Percentiles rank a stretch among this genome's conserved stretches.
Conservation (phyloP, 305 asterid species). For the Fraxinus sp. region DNA sequence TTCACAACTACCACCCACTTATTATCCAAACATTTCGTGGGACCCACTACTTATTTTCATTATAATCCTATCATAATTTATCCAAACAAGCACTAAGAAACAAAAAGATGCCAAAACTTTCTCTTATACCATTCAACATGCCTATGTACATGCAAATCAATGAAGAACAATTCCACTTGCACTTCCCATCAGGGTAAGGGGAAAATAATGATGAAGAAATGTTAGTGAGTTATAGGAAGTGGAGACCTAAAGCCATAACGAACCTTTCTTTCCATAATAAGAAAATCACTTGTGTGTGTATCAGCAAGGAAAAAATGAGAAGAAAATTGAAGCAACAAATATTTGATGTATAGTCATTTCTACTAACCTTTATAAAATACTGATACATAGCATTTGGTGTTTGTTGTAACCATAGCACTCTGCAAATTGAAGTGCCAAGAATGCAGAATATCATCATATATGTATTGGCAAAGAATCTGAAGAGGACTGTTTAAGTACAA, state of each 20-base stretch:
- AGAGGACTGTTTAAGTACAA: slow-evolving; percentile 7
- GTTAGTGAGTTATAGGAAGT: neutral
- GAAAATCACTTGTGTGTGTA: neutral
- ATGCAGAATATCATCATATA: slow-evolving; percentile 15
- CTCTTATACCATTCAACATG: neutral
- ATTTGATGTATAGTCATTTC: neutral
- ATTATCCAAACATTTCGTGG: neutral
- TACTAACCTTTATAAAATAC: slow-evolving; percentile 83
- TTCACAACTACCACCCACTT: neutral
- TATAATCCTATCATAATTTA: neutral
- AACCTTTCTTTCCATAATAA: neutral
- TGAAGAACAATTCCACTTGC: neutral
- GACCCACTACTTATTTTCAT: neutral
- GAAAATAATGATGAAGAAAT: neutral
- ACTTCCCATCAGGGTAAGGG: neutral
- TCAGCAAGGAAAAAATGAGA: neutral
- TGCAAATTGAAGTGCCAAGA: slow-evolving; percentile 38
- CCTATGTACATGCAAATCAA: neutral
- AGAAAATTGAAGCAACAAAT: neutral
- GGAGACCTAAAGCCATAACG: neutral
- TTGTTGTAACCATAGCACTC: slow-evolving; percentile 79
- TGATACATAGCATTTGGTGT: slow-evolving; percentile 88
- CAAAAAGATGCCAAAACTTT: neutral
- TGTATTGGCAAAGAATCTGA: slow-evolving; percentile 5
- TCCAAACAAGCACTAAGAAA: neutral